Conservation (phyloP, 345 rosid genomes). For the Citropsis articulata region DNA sequence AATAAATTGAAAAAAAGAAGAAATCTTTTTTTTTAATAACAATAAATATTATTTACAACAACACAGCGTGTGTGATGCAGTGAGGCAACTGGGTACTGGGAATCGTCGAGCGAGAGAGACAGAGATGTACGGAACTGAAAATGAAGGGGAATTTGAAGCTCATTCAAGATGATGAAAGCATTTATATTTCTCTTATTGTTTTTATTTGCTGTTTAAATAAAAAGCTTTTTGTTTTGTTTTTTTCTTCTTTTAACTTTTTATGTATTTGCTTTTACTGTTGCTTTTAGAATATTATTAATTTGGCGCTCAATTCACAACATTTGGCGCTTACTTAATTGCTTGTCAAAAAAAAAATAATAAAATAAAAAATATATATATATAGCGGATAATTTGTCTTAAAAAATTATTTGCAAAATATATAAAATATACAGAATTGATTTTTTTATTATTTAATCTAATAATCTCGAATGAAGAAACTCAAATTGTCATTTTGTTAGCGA, state of each 20-base stretch:
- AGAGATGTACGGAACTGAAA: slow-evolving; percentile 7
- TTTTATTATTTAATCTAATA: too few relatives aligned
- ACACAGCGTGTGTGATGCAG: background rate
- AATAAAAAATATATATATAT: too few relatives aligned
- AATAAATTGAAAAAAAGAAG: background rate
- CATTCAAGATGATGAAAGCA: background rate
- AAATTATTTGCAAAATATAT: too few relatives aligned
- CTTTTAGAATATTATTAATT: too few relatives aligned
- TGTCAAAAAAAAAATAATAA: too few relatives aligned
- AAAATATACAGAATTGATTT: too few relatives aligned
- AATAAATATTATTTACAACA: background rate
- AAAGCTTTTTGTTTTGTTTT: background rate
- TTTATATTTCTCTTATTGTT: background rate
- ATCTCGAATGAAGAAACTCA: too few relatives aligned
- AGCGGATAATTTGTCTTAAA: too few relatives aligned
- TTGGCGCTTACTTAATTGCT: too few relatives aligned
- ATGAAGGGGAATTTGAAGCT: slow-evolving; percentile 7
- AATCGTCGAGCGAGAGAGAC: background rate
- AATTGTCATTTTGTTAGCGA: too few relatives aligned
- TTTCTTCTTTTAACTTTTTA: background rate
- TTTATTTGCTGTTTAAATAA: background rate
- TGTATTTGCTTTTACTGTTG: too few relatives aligned
- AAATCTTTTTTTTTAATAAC: background rate
- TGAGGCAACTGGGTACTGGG: background rate
- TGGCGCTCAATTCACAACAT: too few relatives aligned